phyloP scores from a whole-genome alignment of 2,329 filamentous ascomycete species.

The Aquanectria penicillioides region DNA sequence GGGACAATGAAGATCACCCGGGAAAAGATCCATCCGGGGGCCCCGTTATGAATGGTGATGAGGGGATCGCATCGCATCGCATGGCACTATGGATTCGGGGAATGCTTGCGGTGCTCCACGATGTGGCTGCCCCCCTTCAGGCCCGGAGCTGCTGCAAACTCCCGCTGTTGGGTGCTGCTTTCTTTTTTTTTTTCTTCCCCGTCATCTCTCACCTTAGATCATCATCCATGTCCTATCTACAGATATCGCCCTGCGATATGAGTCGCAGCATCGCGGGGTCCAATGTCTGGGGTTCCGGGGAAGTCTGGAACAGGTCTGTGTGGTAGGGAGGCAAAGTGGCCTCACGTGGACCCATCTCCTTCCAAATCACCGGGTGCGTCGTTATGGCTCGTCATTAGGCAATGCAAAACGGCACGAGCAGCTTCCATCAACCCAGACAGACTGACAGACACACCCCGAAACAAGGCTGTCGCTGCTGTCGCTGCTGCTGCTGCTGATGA shows the following conservation, averaged over 20 bases:
- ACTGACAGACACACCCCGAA: too few species aligned
- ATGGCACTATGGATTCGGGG: too few species aligned
- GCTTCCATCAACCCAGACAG: too few species aligned
- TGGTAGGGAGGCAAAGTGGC: constrained; percentile 10
- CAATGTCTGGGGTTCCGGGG: constrained; percentile 21
- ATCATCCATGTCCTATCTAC: neutral
- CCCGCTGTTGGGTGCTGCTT: too few species aligned
- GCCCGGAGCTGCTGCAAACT: too few species aligned
- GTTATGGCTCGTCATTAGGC: neutral
- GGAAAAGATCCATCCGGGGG: too few species aligned
- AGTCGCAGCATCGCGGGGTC: constrained; percentile 13
- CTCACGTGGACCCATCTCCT: constrained; percentile 3
- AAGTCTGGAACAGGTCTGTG: constrained; percentile 19
- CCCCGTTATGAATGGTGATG: neutral
- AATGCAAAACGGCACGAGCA: neutral
- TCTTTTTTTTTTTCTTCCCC: too few species aligned
- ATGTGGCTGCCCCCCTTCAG: too few species aligned
- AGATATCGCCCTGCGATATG: too few species aligned
- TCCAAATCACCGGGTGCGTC: constrained; percentile 3
- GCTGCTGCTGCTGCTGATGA: neutral
- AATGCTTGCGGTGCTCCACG: too few species aligned
- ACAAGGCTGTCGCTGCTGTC: too few species aligned
- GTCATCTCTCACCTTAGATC: neutral
- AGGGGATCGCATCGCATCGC: neutral
- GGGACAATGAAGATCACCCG: neutral